phyloP scores from a whole-genome alignment of 2,329 filamentous ascomycete species.

The Gnomoniopsis smithogilvyi region DNA sequence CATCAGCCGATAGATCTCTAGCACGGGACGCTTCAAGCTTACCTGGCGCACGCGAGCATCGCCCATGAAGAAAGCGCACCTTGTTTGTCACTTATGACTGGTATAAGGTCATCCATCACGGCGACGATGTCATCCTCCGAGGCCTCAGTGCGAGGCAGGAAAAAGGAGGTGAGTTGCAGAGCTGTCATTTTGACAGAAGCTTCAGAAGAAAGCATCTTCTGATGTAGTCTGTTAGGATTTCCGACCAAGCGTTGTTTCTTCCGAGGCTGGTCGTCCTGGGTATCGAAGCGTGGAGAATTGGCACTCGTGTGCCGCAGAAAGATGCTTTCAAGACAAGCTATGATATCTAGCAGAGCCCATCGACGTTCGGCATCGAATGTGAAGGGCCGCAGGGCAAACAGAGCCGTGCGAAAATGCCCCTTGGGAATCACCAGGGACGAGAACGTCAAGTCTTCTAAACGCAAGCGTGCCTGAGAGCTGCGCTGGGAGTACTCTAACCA shows the following conservation, averaged over 20 bases:
- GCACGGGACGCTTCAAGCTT: constrained; percentile 27
- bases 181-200: constrained; percentile 45
- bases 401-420: constrained; percentile 43
- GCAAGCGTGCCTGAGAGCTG: constrained; percentile 67
- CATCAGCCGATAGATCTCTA: background rate
- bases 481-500: constrained; percentile 75
- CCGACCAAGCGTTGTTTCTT: constrained; percentile 48
- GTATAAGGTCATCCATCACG: constrained; percentile 55
- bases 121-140: constrained; percentile 49
- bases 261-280: constrained; percentile 45
- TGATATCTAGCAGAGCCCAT: constrained; percentile 57
- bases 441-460: constrained; percentile 73
- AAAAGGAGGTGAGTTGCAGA: constrained; percentile 57
- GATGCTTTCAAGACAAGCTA: constrained; percentile 55
- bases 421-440: constrained; percentile 38
- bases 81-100: constrained; percentile 68
- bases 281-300: constrained; percentile 22
- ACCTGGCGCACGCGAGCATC: constrained; percentile 79
- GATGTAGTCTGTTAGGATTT: constrained; percentile 42
- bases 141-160: constrained; percentile 44
- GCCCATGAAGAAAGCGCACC: constrained; percentile 71
- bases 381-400: constrained; percentile 53
- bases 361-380: constrained; percentile 54
- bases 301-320: constrained; percentile 30
- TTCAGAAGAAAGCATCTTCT: constrained; percentile 45